Percentiles rank a stretch among this genome's conserved stretches.
phyloP scores from a whole-genome alignment of 495 filamentous ascomycete species.

The Antarctomyces pellizariae region DNA sequence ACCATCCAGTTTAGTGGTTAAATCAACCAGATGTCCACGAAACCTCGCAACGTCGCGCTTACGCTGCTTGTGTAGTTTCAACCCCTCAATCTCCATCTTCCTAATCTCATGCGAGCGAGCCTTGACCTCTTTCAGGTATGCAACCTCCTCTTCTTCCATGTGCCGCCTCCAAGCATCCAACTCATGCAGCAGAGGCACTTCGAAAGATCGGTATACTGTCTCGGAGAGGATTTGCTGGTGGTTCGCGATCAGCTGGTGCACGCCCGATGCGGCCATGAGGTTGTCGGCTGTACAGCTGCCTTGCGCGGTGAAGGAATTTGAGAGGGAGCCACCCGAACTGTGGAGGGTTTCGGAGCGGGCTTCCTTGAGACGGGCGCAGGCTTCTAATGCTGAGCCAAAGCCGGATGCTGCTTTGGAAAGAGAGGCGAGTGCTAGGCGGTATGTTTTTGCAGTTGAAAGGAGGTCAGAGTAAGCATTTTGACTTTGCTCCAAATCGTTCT shows the following conservation, averaged over 20 bases:
- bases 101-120: conserved; percentile 28
- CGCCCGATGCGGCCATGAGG: conserved; percentile 30
- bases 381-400: conserved; percentile 36
- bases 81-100: conserved; percentile 32
- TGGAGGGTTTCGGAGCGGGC: conserved; percentile 24
- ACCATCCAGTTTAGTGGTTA: conserved; percentile 36
- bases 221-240: conserved; percentile 40
- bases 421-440: conserved; percentile 30
- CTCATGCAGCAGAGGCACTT: conserved; percentile 39
- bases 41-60: conserved; percentile 28
- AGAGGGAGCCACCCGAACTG: conserved; percentile 12
- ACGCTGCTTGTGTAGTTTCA: conserved; percentile 29
- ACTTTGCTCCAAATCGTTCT: conserved; percentile 32
- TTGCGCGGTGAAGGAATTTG: conserved; percentile 24
- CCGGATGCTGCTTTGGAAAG: conserved; percentile 31
- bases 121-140: conserved; percentile 26
- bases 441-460: conserved; percentile 30
- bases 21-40: conserved; percentile 27
- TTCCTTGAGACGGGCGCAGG: conserved; percentile 38
- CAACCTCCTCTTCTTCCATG: conserved; percentile 33
- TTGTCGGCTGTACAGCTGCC: conserved; percentile 33
- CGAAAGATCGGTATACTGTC: conserved; percentile 38
- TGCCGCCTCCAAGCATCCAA: conserved; percentile 32
- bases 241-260: conserved; percentile 40
- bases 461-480: conserved; percentile 36